Base-by-base conservation (phyloP, 768 basidiomycete genomes). In the Hirschioporus abietinus region DNA sequence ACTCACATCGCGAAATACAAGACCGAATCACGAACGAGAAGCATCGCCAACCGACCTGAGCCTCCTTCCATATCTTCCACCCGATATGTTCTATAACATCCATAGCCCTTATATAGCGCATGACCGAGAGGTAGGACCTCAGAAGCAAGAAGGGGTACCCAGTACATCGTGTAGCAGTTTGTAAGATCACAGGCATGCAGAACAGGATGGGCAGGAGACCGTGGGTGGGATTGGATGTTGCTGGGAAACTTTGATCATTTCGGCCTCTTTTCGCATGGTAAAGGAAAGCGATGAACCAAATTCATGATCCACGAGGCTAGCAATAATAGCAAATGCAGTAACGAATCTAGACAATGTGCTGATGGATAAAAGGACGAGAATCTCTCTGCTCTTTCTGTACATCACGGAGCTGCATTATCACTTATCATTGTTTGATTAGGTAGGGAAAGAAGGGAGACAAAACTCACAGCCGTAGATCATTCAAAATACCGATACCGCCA, bases 1-100 rank as follows among this genome's bases (percentile, higher is more conserved):
- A 76, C 84, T 71, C 72, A 88, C 86, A 86, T 77, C 8, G 86
- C 70, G 71, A 86, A 88, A 68, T 87, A 87, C 5, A 83, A 69
- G 27, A 87, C 73, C 1, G 84, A 87, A 73, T 87, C 87, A 24
- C 85, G 78, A 24, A 88, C 78, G 35, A 88, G 79, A 42, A 86
- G 80, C 0, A 80, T 61, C 30, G 79, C 77, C 0, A 64, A 5
- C 35, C 60, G 23, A 65, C n/a, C 20, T 36, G 57, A 42, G 27
- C 65, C 27, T 17, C 10, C 7, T 15, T 30, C 25, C 24, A 35
- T 18, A n/a, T 4, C 18, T 17, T 20, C 35, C 52, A 58, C 68
- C 25, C 74, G 73, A 20, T 52, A 52, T 1, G 42, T 15, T 15
- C 12, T 52, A 72, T 81, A 81, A 6, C 80, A 80, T 66, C 81